Conservation (phyloP, 495 filamentous ascomycete species). For the Endocarpon pusillum region DNA sequence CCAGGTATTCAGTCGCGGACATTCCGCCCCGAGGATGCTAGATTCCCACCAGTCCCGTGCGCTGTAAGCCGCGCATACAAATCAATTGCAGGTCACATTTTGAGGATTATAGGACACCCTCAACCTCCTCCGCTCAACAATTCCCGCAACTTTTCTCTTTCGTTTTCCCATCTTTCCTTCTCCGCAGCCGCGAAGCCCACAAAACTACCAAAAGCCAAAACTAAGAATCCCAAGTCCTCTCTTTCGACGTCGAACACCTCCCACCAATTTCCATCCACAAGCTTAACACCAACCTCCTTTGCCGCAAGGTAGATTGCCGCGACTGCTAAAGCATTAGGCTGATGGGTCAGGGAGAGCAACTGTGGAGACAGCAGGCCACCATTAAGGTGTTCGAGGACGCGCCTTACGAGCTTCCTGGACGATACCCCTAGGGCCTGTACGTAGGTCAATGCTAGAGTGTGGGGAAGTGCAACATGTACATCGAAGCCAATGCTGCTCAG, state of each 20-base stretch:
- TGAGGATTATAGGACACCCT: not conserved
- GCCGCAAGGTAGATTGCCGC: slow-evolving; percentile 80
- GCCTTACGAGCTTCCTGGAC: slow-evolving; percentile 34
- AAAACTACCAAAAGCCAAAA: slow-evolving; percentile 69
- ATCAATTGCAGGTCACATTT: not conserved
- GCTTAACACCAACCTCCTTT: slow-evolving; percentile 55
- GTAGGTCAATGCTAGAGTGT: slow-evolving; percentile 82
- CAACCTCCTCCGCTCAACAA: not conserved
- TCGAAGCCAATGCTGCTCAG: slow-evolving; percentile 64
- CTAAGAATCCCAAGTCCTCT: slow-evolving; percentile 86
- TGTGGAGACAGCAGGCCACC: slow-evolving; percentile 72
- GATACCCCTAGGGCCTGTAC: slow-evolving; percentile 63
- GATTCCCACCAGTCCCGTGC: too few relatives aligned
- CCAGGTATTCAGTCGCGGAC: too few relatives aligned
- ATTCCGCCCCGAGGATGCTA: too few relatives aligned
- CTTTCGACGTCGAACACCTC: slow-evolving; percentile 96
- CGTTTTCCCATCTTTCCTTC: slow-evolving; percentile 26
- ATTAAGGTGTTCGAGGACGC: slow-evolving; percentile 63
- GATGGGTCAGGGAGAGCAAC: slow-evolving; percentile 78
- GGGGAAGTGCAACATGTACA: slow-evolving; percentile 67
- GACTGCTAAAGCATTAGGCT: slow-evolving; percentile 69
- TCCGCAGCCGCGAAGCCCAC: slow-evolving; percentile 49
- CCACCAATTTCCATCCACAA: slow-evolving; percentile 84
- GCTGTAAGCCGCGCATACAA: not conserved
- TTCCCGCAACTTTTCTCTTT: slow-evolving; percentile 2